Percentiles rank a stretch among this genome's conserved stretches.
Conservation (phyloP, 257 asterid genomes). For the Solanum paucissectum region DNA sequence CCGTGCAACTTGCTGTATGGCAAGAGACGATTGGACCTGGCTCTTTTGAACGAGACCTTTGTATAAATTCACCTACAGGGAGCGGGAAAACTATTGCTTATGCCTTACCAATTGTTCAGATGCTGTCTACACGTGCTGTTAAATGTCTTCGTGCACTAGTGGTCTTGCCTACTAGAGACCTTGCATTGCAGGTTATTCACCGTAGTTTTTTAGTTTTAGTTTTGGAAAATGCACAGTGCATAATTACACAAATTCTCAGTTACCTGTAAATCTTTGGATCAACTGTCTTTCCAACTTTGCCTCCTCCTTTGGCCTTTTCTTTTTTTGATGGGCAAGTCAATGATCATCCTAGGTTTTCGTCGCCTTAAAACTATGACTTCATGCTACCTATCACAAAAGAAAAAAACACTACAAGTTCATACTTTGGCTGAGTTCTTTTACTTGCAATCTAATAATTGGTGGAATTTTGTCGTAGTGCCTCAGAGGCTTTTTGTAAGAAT, state of each 20-base stretch:
- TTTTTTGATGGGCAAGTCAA: background rate
- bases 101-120: constrained; percentile 83
- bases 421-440: background rate
- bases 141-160: constrained; percentile 85
- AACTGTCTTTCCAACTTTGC: background rate
- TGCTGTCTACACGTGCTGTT: constrained; percentile 46
- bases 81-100: constrained; percentile 91
- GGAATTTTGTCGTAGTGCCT: background rate
- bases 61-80: constrained; percentile 87
- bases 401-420: background rate
- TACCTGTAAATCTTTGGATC: background rate
- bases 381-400: background rate
- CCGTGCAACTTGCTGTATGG: constrained; percentile 90
- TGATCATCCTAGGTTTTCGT: background rate
- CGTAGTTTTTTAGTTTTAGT: background rate
- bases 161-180: constrained; percentile 88
- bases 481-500: background rate
- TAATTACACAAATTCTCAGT: background rate
- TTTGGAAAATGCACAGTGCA: background rate
- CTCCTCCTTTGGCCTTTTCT: background rate
- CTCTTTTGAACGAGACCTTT: constrained; percentile 67
- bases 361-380: background rate
- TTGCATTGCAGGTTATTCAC: constrained; percentile 70
- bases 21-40: constrained; percentile 92
- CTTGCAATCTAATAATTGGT: background rate